phyloP scores from a whole-genome alignment of 2,329 filamentous ascomycete species.

The Colletotrichum lindemuthianum region DNA sequence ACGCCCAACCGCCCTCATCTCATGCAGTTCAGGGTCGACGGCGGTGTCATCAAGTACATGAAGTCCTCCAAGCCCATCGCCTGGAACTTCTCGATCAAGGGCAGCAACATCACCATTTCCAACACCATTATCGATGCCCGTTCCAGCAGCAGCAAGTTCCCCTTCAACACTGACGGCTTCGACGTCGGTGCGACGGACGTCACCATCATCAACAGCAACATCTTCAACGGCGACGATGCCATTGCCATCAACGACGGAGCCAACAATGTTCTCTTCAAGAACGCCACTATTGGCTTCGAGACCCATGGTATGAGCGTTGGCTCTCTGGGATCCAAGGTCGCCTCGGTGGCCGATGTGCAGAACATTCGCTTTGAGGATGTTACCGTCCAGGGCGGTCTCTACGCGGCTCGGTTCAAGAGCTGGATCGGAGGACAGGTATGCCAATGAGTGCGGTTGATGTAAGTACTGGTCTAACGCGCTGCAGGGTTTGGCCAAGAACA shows the following conservation, averaged over 20 bases:
- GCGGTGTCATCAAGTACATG: slow-evolving; percentile 49
- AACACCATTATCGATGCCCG: slow-evolving; percentile 52
- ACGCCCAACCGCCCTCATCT: slow-evolving; percentile 51
- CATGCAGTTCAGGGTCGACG: slow-evolving; percentile 48
- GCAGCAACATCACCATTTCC: slow-evolving; percentile 51
- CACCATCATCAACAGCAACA: slow-evolving; percentile 42
- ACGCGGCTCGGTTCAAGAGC: slow-evolving; percentile 55
- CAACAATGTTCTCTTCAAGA: slow-evolving; percentile 49
- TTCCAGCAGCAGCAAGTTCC: slow-evolving; percentile 48
- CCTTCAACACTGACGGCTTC: slow-evolving; percentile 54
- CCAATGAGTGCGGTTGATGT: too few species aligned
- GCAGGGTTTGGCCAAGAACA: slow-evolving; percentile 52
- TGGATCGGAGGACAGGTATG: slow-evolving; percentile 48
- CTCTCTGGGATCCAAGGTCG: slow-evolving; percentile 48
- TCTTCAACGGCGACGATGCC: slow-evolving; percentile 56
- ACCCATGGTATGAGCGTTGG: slow-evolving; percentile 56
- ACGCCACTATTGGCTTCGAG: slow-evolving; percentile 54
- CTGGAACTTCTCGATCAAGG: slow-evolving; percentile 51
- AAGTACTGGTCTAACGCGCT: not conserved
- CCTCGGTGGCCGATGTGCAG: slow-evolving; percentile 45
- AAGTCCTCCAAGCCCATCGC: slow-evolving; percentile 56
- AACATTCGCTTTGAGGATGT: slow-evolving; percentile 54
- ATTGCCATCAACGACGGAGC: slow-evolving; percentile 51
- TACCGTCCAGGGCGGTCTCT: slow-evolving; percentile 52
- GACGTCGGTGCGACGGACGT: slow-evolving; percentile 45